Base-by-base conservation (phyloP, 2,329 filamentous ascomycete genomes). In the Coniella vitis region DNA sequence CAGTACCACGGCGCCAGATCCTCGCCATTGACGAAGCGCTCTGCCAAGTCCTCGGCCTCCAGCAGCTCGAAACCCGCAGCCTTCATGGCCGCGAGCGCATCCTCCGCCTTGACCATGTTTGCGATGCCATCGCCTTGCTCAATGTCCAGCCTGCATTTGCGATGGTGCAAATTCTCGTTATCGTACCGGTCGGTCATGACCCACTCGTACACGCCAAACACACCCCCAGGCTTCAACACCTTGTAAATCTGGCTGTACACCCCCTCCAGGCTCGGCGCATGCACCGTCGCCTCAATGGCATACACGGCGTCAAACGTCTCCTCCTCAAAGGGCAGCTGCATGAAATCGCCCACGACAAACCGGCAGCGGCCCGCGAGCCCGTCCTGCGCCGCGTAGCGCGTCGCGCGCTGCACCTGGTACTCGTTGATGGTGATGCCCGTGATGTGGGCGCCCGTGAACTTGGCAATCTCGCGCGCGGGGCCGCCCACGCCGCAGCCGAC, bases 131-230 rank as follows among this genome's bases (percentile, higher is more conserved):
- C 80, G 57, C 85, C 85, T 63, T 84, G 79, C 69, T 89, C 85
- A 55, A 89, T 88, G 56, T 81, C 84, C 19, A 88, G 75, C 56
- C 85, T 79, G 59, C 89, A 83, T 61, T 79, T 74, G 56, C 83
- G 77, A 68, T 89, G 85, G 54, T 77, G 70, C 2, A 76, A 66
- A 69, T 86, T 81, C 48, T 76, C 70, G 60, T 85, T 84, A 69
- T 88, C 79, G 66, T 87, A 89, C 38, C 75, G 69, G 55, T 87
- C 84, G 12, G 84, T 88, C 85, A 89, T 88, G 61, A 88, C 73
- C 84, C 84, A 89, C 63, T 89, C 85, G 65, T 88, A 88, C 34
- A 88, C 84, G 61, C 84, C 84, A 57, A 89, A 89, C 37, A 82
- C 75, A 63, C 84, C 84, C 53, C 85, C 85, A 17, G 85, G 85